Base-by-base conservation (phyloP, 139 green algal species). In the Chlorella ohadii region DNA sequence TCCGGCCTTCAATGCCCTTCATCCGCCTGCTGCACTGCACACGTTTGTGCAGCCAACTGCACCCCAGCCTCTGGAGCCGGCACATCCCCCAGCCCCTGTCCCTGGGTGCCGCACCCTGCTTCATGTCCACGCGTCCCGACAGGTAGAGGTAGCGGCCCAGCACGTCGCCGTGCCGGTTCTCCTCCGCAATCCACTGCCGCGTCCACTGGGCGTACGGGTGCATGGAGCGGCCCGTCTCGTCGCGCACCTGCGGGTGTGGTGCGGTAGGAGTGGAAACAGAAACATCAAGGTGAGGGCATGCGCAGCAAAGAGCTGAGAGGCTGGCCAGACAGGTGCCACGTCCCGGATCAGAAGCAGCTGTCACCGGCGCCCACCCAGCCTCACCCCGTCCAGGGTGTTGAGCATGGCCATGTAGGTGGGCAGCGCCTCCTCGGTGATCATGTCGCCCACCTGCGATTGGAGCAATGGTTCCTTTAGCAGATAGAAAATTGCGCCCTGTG, bases 351-450 rank as follows among this genome's bases (percentile, higher is more conserved):
- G n/a, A n/a, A n/a, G n/a, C n/a, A n/a, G n/a, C n/a, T n/a, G n/a
- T n/a, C 44, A 11, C 17, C 44, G 11, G 7, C 51, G 15, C 51
- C 51, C 51, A 20, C 51, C 12, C 51, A 4, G 12, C 9, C 94
- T 86, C 31, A 97, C 95, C 34, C 96, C 97, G 75, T 99, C 97
- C 65, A 99, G 92, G 16, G 96, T 99, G 93, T 99, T 99, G 39
- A 99, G 90, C 97, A 99, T 99, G 87, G 95, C 97, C 97, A 99
- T 99, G 92, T 99, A 99, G n/a, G 97, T 99, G 55, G 97, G 97
- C 77, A 99, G 92, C 34, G 97, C 97, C 92, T 99, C 97, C 93
- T 99, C 97, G 5, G 87, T 90, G 87, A 91, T 90, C 88, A 93
- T 89, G 85, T 93, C 87, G 82, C 96, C 96, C 22, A 96, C 68